These are phyloP conservation scores for Pyrenophora tritici-repentis DNA, from an alignment of 2,329 filamentous ascomycete genomes.

Conservation along the genomic window DNA sequence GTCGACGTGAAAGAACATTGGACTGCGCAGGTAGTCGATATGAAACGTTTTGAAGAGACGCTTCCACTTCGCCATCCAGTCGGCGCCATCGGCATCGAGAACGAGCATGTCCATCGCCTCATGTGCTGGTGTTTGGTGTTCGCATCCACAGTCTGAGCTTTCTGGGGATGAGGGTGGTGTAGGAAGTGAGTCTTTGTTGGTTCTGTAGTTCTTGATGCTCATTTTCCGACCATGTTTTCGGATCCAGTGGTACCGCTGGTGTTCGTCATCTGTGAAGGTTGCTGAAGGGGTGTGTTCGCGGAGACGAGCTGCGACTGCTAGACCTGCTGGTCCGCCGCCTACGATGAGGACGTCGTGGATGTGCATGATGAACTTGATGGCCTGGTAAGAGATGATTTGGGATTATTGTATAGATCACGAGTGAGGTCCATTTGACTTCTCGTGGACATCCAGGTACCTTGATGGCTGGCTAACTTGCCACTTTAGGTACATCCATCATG, in stretches of 20 bases:
- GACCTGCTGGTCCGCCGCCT: conserved; percentile 73
- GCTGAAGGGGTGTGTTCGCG: conserved; percentile 75
- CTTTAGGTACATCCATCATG: conserved; percentile 26
- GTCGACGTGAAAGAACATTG: conserved; percentile 83
- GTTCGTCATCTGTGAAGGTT: conserved; percentile 82
- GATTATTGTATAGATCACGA: not conserved
- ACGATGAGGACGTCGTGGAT: conserved; percentile 72
- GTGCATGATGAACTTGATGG: conserved; percentile 18
- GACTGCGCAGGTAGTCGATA: conserved; percentile 74
- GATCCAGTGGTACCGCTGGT: conserved; percentile 80
- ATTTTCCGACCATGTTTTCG: conserved; percentile 65
- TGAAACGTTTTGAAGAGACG: conserved; percentile 69
- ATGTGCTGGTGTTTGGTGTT: conserved; percentile 5
- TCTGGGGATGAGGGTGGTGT: conserved; percentile 31
- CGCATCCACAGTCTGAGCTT: conserved; percentile 24
- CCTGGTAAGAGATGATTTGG: not conserved
- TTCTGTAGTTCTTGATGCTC: conserved; percentile 60
- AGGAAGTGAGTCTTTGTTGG: conserved; percentile 41
- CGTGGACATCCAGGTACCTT: conserved; percentile 21
- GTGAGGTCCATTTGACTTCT: not conserved
- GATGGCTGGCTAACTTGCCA: conserved; percentile 27
- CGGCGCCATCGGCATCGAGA: conserved; percentile 65
- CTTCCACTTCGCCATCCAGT: conserved; percentile 75
- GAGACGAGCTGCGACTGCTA: conserved; percentile 74
- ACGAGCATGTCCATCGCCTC: conserved; percentile 54